Percentiles rank a stretch among this genome's conserved stretches.
Conservation (phyloP, 1,139 yeast species). For the Kodamaea sp. region DNA sequence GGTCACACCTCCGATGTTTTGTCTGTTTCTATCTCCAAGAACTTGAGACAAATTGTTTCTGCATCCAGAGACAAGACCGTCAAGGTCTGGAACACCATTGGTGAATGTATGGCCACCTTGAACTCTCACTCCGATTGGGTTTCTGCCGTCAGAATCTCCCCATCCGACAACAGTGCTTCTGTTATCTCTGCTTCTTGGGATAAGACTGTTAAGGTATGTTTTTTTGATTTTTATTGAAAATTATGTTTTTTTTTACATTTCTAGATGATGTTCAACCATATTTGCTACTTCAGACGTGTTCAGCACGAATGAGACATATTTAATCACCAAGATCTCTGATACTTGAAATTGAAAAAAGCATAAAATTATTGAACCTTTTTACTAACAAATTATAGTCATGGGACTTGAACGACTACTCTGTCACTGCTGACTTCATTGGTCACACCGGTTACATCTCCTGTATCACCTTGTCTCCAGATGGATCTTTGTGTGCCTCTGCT, state of each 20-base stretch:
- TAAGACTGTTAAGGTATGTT: conserved; percentile 97
- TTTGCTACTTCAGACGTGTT: conserved; percentile 99
- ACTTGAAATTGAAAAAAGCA: conserved; percentile 1
- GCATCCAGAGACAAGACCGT: conserved; percentile 99
- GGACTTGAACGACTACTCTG: conserved; percentile 84
- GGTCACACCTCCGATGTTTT: conserved; percentile 98
- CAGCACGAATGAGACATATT: conserved; percentile 88
- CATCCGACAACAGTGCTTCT: conserved; percentile 67
- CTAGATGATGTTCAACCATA: conserved; percentile 66
- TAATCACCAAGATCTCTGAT: conserved; percentile 99
- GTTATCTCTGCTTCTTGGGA: conserved; percentile 99
- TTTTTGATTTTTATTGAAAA: conserved; percentile 12
- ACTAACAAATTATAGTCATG: conserved; percentile 69
- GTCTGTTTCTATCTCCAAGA: conserved; percentile 94
- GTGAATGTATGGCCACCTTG: conserved; percentile 96
- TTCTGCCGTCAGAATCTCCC: conserved; percentile 94
- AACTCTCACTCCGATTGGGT: conserved; percentile 99
- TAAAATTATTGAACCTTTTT: conserved; percentile 12
- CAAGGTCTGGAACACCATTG: conserved; percentile 99
- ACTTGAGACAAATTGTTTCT: conserved; percentile 97
- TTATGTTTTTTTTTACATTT: conserved; percentile 6
- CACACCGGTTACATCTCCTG: conserved; percentile 99
- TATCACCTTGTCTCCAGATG: conserved; percentile 99
- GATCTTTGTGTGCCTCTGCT: conserved; percentile 98
- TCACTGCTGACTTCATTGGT: conserved; percentile 96